phyloP scores from a whole-genome alignment of 441 rosid species.

The Arabidopsis lyrata region DNA sequence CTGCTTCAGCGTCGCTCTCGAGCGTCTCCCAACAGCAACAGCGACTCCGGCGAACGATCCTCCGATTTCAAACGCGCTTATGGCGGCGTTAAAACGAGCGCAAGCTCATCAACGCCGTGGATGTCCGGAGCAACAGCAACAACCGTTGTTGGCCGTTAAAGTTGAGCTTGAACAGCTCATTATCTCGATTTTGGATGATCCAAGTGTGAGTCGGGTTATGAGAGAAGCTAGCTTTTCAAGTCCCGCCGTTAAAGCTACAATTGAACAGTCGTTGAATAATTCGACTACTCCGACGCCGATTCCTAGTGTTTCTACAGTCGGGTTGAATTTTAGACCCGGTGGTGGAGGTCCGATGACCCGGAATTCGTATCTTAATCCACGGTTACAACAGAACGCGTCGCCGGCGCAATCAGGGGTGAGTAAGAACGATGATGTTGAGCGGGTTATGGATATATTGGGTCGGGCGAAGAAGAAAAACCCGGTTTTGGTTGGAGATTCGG shows the following conservation, averaged over 20 bases:
- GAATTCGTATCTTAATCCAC: conserved; percentile 73
- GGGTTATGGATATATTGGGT: conserved; percentile 69
- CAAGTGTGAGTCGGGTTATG: conserved; percentile 97
- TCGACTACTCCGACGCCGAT: conserved; percentile 36
- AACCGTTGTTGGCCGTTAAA: conserved; percentile 89
- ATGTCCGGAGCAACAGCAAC: conserved; percentile 97
- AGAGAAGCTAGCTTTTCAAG: conserved; percentile 98
- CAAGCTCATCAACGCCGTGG: conserved; percentile 99
- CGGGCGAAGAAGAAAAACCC: conserved; percentile 80
- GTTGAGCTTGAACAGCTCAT: conserved; percentile 96
- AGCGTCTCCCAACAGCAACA: conserved; percentile 81
- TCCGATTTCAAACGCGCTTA: conserved; percentile 92
- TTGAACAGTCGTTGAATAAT: conserved; percentile 72
- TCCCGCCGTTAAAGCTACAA: conserved; percentile 89
- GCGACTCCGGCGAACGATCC: conserved; percentile 65
- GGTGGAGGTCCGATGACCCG: conserved; percentile 42
- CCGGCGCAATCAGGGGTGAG: conserved; percentile 51
- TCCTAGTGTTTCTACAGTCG: conserved; percentile 52
- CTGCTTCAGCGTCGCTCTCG: conserved; percentile 97
- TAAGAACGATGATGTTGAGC: conserved; percentile 68
- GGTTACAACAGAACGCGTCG: conserved; percentile 57
- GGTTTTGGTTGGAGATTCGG: conserved; percentile 83
- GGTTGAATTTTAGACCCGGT: conserved; percentile 66
- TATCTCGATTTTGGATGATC: conserved; percentile 95
- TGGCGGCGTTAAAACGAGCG: conserved; percentile 97